Evolutionary conservation across 1,284 basidiomycete genomes (phyloP).

Genomic region (Apiotrichum laibachii): DNA sequence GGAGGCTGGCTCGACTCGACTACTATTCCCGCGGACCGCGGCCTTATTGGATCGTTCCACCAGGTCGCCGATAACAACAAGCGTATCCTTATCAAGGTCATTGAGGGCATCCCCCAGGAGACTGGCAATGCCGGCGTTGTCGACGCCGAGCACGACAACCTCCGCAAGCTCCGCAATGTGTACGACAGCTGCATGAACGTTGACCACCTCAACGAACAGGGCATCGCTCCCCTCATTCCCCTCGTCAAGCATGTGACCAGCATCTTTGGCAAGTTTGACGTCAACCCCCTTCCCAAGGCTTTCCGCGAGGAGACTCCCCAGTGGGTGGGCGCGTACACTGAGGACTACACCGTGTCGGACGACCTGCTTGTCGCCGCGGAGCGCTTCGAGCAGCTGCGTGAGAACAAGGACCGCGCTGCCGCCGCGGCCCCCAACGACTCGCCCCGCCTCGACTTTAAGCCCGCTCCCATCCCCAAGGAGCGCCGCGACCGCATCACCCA

Average conservation of each 20-base stretch:
- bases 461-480: slow-evolving; percentile 7
- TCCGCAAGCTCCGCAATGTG: slow-evolving; percentile 74
- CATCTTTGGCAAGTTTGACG: slow-evolving; percentile 43
- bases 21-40: slow-evolving; percentile 80
- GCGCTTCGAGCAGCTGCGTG: slow-evolving; percentile 12
- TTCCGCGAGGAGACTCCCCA: slow-evolving; percentile 14
- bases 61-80: slow-evolving; percentile 52
- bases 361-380: slow-evolving; percentile 28
- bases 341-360: slow-evolving; percentile 35
- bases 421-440: neutral
- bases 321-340: slow-evolving; percentile 38
- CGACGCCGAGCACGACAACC: slow-evolving; percentile 62
- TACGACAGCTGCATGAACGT: slow-evolving; percentile 84
- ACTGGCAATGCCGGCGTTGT: neutral
- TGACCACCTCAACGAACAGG: slow-evolving; percentile 52
- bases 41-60: slow-evolving; percentile 57
- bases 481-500: slow-evolving; percentile 58
- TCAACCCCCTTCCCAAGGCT: slow-evolving; percentile 25
- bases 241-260: slow-evolving; percentile 50
- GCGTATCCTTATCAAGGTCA: slow-evolving; percentile 51
- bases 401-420: slow-evolving; percentile 3
- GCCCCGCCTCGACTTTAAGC: neutral
- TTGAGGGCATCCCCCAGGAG: slow-evolving; percentile 41
- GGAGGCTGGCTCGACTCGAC: slow-evolving; percentile 79
- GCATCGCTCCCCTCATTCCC: slow-evolving; percentile 52